These are phyloP conservation scores for Sanghuangporus baumii DNA, from an alignment of 1,284 basidiomycete species.

Conservation along the genomic window DNA sequence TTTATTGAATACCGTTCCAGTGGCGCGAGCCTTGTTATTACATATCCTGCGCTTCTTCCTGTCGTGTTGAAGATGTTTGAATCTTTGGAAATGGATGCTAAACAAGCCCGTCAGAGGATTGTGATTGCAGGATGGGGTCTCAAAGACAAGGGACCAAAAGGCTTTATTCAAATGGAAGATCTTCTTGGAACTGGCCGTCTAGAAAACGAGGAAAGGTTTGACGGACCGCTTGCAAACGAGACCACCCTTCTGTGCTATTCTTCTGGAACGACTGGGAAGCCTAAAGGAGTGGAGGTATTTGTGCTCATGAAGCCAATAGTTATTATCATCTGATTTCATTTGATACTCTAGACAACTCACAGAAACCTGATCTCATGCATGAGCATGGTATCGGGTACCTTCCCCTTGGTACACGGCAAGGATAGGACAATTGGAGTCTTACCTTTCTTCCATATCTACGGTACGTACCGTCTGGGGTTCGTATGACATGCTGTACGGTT, in stretches of 20 bases:
- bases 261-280: slow-evolving; percentile 60
- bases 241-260: slow-evolving; percentile 62
- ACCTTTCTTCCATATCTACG: slow-evolving; percentile 59
- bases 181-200: slow-evolving; percentile 42
- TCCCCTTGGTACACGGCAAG: slow-evolving; percentile 33
- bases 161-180: slow-evolving; percentile 34
- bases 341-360: slow-evolving; percentile 48
- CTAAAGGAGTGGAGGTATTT: slow-evolving; percentile 40
- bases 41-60: slow-evolving; percentile 44
- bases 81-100: slow-evolving; percentile 31
- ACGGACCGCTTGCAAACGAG: slow-evolving; percentile 41
- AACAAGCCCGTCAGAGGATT: slow-evolving; percentile 40
- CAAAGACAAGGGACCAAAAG: slow-evolving; percentile 24
- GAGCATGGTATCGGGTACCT: slow-evolving; percentile 36
- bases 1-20: slow-evolving; percentile 24
- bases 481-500: background rate
- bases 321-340: background rate
- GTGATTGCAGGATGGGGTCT: slow-evolving; percentile 34
- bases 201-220: slow-evolving; percentile 43
- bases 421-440: slow-evolving; percentile 54
- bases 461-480: slow-evolving; percentile 25
- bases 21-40: slow-evolving; percentile 46
- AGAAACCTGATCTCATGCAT: slow-evolving; percentile 52
- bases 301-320: background rate
- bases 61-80: slow-evolving; percentile 42